A percentile compares a stretch with the other conserved stretches of the same genome.
phyloP scores from a whole-genome alignment of 2,329 filamentous ascomycete species.

The Cercospora sp. region DNA sequence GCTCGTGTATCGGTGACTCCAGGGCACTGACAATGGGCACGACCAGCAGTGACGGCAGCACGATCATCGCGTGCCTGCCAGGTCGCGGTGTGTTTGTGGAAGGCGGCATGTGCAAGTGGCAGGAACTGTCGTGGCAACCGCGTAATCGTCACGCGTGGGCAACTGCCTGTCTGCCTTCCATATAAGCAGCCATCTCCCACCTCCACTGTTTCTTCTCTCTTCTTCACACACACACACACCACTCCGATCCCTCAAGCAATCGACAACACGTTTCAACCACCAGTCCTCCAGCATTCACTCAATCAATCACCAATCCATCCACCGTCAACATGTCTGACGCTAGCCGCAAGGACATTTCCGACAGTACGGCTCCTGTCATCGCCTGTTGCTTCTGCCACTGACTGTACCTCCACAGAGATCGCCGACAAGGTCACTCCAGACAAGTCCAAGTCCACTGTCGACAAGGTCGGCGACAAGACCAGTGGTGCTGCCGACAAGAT shows the following conservation, averaged over 20 bases:
- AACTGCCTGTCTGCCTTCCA: slow-evolving; percentile 6
- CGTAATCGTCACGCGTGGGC: not conserved
- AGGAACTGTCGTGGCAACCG: not conserved
- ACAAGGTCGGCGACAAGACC: slow-evolving; percentile 59
- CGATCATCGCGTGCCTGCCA: not conserved
- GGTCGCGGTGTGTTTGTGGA: not conserved
- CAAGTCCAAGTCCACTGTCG: slow-evolving; percentile 60
- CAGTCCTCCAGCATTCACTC: slow-evolving; percentile 14
- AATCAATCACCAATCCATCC: slow-evolving; percentile 23
- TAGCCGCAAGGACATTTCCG: slow-evolving; percentile 62
- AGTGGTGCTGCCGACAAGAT: slow-evolving; percentile 59
- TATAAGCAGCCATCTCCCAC: slow-evolving; percentile 2
- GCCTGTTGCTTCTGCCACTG: not conserved
- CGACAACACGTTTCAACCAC: slow-evolving; percentile 20
- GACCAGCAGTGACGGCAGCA: not conserved
- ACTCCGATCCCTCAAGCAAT: slow-evolving; percentile 13
- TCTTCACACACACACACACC: not conserved
- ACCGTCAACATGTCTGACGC: slow-evolving; percentile 59
- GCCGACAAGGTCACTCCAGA: slow-evolving; percentile 60
- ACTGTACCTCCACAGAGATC: slow-evolving; percentile 47
- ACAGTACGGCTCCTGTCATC: slow-evolving; percentile 41
- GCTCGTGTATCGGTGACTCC: not conserved
- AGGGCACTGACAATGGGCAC: not conserved
- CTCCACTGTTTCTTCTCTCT: not conserved
- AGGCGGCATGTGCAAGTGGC: not conserved